Evolutionary conservation across 345 rosid species (phyloP).

Genomic region (Rhodamnia argentea): DNA sequence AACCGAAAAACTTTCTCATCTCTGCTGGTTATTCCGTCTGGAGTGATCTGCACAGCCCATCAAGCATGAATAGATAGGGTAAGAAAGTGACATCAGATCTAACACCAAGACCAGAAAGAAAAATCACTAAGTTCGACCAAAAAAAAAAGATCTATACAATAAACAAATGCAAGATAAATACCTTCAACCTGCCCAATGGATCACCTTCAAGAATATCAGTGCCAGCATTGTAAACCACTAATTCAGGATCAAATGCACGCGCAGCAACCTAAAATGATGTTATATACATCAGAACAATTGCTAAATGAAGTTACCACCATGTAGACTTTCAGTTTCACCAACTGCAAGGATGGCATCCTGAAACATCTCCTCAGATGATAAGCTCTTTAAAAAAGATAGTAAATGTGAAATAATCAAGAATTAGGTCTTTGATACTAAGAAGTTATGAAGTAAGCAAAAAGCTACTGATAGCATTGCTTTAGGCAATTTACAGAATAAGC

Average conservation of each 20-base stretch:
- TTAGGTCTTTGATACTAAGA: not conserved
- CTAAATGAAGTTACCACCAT: not conserved
- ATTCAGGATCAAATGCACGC: slow-evolving; percentile 54
- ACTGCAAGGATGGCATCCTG: not conserved
- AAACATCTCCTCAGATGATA: not conserved
- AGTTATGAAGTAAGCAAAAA: no score
- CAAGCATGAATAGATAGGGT: not conserved
- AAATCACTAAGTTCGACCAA: not conserved
- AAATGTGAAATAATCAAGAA: not conserved
- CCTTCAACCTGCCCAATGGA: slow-evolving; percentile 86
- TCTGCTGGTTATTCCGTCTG: slow-evolving; percentile 60
- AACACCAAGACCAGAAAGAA: not conserved
- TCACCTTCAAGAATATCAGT: slow-evolving; percentile 96
- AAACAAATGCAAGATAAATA: slow-evolving; percentile 1
- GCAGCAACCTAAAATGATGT: slow-evolving; percentile 50
- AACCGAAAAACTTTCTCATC: slow-evolving; percentile 82
- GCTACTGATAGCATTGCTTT: no score
- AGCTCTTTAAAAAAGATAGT: not conserved
- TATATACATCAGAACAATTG: not conserved
- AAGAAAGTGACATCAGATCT: not conserved
- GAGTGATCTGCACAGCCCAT: slow-evolving; percentile 51
- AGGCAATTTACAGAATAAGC: no score
- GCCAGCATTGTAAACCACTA: slow-evolving; percentile 88
- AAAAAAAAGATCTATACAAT: not conserved
- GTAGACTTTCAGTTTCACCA: not conserved